Percentiles rank a stretch among this genome's conserved stretches.
phyloP scores from a whole-genome alignment of 176 grass and related monocot species.

The Eragrostis curvula region DNA sequence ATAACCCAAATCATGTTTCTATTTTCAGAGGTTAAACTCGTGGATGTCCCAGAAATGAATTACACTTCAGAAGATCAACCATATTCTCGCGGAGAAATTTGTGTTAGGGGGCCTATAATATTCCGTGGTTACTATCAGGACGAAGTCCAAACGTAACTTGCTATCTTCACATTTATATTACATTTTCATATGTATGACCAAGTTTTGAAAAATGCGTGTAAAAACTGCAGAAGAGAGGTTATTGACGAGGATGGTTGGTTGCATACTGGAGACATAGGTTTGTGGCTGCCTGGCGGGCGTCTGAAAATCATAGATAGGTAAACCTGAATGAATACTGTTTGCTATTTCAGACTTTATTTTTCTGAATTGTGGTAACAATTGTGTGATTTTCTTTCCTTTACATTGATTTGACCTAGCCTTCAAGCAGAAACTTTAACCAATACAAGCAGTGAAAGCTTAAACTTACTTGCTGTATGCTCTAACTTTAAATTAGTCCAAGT shows the following conservation, averaged over 20 bases:
- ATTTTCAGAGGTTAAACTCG: constrained; percentile 92
- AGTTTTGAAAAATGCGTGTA: constrained; percentile 9
- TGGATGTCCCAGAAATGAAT: constrained; percentile 98
- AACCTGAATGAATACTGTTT: too few relatives aligned
- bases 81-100: constrained; percentile 97
- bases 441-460: too few relatives aligned
- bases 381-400: neutral
- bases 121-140: constrained; percentile 91
- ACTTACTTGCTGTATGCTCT: too few relatives aligned
- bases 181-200: too few relatives aligned
- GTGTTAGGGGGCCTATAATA: constrained; percentile 83
- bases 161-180: neutral
- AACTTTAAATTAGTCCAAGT: too few relatives aligned
- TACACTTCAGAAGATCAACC: constrained; percentile 90
- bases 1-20: constrained; percentile 28
- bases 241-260: constrained; percentile 94
- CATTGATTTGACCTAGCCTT: neutral
- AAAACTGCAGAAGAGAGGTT: constrained; percentile 70
- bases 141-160: constrained; percentile 84
- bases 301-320: constrained; percentile 98
- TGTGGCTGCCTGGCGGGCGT: constrained; percentile 92
- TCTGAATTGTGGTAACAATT: neutral
- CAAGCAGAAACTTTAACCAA: too few relatives aligned
- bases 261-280: constrained; percentile 97
- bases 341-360: constrained; percentile 10